Evolutionary conservation across 2,329 filamentous ascomycete genomes (phyloP), one percentile per base, ranked within the genome.

Genomic region (Exophiala spinifera): DNA sequence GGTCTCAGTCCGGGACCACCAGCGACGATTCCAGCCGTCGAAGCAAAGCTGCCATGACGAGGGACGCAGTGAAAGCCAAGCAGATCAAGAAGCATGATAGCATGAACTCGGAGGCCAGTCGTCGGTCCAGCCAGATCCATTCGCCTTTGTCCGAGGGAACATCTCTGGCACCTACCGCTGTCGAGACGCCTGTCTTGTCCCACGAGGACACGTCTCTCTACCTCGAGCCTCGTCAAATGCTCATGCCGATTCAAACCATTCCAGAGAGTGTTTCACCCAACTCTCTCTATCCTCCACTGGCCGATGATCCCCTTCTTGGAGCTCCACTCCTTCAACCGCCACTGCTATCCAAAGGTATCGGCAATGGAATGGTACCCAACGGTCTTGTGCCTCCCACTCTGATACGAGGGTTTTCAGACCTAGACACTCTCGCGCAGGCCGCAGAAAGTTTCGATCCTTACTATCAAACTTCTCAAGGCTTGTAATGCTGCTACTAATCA

Each of bases 361-460:
- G 45, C 6, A 23, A 33, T 11, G 39, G 21, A 39, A 23, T 52
- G 40, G 49, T 33, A 15, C 42, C 28, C 1, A 21, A 53, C 46
- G 21, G 47, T 19, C 51, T 52, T 4, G 55, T 61, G 51, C 57
- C 61, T 4, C 55, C 62, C 4, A 36, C 54, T 8, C 46, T 62
- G 21, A 44, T 55, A 3, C 61, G 63, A 17, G 62, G 62, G 13
- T 64, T 62, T 45, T 65, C 63, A 5, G 63, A 65, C 43, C 55
- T 65, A 7, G 63, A 65, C 37, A 64, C 63, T 14, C 55, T 65
- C 23, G 63, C 63, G 14, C 60, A 64, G 54, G 63, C 62, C 10
- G 63, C 61, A 19, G 61, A 59, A 40, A 57, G 49, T 15, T 65
- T 60, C 42, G 57, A 64, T 43, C 59, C 62, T 2, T 64, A 57